Conservation (phyloP, 208 protist genomes). For the Crithidia fasciculata region DNA sequence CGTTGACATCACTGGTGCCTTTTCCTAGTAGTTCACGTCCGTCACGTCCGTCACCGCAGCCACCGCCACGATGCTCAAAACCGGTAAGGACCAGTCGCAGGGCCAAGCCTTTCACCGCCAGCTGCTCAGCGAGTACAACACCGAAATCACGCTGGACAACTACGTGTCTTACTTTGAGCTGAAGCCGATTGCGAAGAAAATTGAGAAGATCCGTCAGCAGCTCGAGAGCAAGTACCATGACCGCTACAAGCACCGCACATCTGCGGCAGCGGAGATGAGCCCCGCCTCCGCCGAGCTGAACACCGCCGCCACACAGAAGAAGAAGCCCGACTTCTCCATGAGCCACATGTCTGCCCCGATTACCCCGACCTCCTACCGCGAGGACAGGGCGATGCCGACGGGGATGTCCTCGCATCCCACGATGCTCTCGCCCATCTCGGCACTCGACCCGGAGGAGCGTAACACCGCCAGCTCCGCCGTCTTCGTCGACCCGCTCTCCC, state of each 20-base stretch:
- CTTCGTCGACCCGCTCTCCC: constrained; percentile 24
- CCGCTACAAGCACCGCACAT: constrained; percentile 20
- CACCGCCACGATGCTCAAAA: constrained; percentile 50
- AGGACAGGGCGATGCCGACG: neutral
- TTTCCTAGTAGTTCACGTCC: no score
- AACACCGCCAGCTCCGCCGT: constrained; percentile 8
- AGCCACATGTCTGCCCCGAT: constrained; percentile 16
- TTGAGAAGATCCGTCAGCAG: constrained; percentile 55
- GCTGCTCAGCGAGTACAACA: constrained; percentile 87
- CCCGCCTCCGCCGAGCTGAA: neutral
- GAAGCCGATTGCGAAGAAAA: constrained; percentile 77
- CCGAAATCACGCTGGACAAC: constrained; percentile 81
- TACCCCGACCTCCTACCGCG: constrained; percentile 11
- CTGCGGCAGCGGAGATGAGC: constrained; percentile 3
- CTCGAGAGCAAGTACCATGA: constrained; percentile 28
- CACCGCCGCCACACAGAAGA: neutral
- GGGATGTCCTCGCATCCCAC: neutral
- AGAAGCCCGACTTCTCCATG: constrained; percentile 12
- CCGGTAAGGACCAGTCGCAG: constrained; percentile 68
- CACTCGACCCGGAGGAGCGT: constrained; percentile 3
- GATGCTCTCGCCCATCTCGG: neutral
- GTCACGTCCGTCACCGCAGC: no score
- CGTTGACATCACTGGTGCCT: no score
- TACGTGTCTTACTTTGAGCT: constrained; percentile 86
- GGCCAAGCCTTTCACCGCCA: constrained; percentile 82